These are phyloP conservation scores for Striga asiatica DNA, from an alignment of 257 asterid genomes.

Conservation along the genomic window DNA sequence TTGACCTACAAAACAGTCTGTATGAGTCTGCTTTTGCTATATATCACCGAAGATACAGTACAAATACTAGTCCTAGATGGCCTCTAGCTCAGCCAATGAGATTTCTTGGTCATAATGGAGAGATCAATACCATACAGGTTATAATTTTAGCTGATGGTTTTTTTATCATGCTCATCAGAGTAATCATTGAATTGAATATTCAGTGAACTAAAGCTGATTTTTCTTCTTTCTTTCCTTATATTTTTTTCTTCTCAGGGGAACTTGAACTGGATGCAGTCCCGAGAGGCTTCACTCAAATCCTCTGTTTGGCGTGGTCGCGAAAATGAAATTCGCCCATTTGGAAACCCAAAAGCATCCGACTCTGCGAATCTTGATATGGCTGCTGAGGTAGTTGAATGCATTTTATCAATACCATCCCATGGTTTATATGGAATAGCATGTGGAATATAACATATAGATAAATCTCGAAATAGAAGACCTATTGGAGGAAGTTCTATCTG, in stretches of 20 bases:
- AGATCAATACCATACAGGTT: constrained; percentile 98
- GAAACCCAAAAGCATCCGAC: constrained; percentile 94
- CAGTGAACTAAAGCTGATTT: constrained; percentile 18
- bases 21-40: constrained; percentile 91
- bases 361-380: constrained; percentile 98
- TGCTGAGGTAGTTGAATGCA: constrained; percentile 60
- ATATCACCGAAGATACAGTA: constrained; percentile 94
- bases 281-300: constrained; percentile 87
- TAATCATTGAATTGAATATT: background rate
- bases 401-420: constrained; percentile 1
- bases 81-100: constrained; percentile 99
- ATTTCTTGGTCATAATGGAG: constrained; percentile 99
- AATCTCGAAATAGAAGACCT: background rate
- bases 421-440: constrained; percentile 2
- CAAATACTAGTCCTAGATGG: constrained; percentile 98
- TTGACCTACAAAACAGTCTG: constrained; percentile 64
- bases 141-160: background rate
- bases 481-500: background rate
- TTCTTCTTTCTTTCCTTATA: no score
- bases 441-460: background rate
- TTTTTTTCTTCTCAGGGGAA: constrained; percentile 56
- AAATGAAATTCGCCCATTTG: constrained; percentile 91
- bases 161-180: background rate
- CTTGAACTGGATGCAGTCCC: constrained; percentile 98
- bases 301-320: constrained; percentile 99